Percentiles rank a stretch among this genome's conserved stretches.
These are phyloP conservation scores for Mortierella sp. DNA, from an alignment of 371 early-diverging fungal species.

Conservation along the genomic window DNA sequence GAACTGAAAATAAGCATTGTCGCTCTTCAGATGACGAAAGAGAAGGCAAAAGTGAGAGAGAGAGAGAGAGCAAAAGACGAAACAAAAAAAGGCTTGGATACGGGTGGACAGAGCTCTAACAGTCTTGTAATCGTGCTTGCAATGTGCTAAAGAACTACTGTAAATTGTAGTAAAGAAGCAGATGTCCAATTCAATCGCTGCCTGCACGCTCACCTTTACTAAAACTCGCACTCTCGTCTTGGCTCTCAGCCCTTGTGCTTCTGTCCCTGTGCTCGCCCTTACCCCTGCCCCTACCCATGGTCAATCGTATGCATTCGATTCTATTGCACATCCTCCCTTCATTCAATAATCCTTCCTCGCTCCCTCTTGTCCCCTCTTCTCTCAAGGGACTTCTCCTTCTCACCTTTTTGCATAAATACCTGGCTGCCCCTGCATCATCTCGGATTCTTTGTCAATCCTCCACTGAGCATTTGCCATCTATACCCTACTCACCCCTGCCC, in stretches of 20 bases:
- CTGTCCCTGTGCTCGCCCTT: background rate
- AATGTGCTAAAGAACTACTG: background rate
- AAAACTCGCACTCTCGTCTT: background rate
- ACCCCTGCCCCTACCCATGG: background rate
- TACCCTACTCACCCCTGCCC: constrained; percentile 10
- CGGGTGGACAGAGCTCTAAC: background rate
- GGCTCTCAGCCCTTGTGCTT: background rate
- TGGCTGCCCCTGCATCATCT: background rate
- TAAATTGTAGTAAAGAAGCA: background rate
- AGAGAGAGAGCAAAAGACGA: background rate
- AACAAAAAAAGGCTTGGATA: too few relatives aligned
- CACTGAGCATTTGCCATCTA: constrained; percentile 25
- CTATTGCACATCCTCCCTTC: background rate
- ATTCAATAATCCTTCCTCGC: background rate
- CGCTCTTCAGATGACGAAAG: too few relatives aligned
- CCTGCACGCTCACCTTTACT: background rate
- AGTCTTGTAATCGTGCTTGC: background rate
- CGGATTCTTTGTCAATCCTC: constrained; percentile 24
- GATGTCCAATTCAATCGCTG: background rate
- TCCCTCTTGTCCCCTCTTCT: background rate
- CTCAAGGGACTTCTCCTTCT: background rate
- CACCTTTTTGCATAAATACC: constrained; percentile 7
- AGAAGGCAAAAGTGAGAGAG: background rate
- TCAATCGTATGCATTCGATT: background rate
- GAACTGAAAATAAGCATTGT: too few relatives aligned